A percentile compares a stretch with the other conserved stretches of the same genome.
Conservation (phyloP, 352 stramenopile genomes). For the Globisporangium nunn region DNA sequence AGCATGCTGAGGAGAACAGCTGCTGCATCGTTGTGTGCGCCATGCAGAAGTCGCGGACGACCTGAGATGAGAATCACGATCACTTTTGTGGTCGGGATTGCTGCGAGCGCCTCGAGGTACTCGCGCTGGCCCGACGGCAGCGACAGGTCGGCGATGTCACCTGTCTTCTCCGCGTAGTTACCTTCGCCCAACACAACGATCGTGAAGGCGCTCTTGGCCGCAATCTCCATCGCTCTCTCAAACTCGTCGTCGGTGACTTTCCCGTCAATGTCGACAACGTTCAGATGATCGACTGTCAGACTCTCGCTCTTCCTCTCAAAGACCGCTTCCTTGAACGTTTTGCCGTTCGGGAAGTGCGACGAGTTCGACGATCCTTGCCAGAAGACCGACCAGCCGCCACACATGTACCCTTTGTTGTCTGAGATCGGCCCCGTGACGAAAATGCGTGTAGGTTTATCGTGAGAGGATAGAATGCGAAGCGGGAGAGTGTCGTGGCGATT, state of each 20-base stretch:
- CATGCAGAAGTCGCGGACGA: constrained; percentile 48
- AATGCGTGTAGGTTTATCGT: constrained; percentile 15
- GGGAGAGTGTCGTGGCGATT: constrained; percentile 49
- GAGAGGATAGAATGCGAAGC: constrained; percentile 11
- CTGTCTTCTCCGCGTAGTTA: constrained; percentile 80
- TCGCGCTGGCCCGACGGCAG: constrained; percentile 47
- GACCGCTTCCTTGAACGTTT: constrained; percentile 48
- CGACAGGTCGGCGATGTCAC: constrained; percentile 54
- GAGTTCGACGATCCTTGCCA: constrained; percentile 62
- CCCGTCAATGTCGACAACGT: constrained; percentile 46
- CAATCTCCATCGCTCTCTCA: constrained; percentile 30
- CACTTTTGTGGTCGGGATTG: constrained; percentile 54
- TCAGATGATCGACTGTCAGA: constrained; percentile 23
- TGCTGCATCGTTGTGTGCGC: constrained; percentile 29
- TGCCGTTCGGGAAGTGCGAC: constrained; percentile 52
- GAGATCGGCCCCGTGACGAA: constrained; percentile 61
- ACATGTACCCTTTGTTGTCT: constrained; percentile 66
- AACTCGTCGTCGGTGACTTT: constrained; percentile 28
- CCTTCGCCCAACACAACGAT: constrained; percentile 65
- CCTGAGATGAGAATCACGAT: constrained; percentile 66
- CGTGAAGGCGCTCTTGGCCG: constrained; percentile 56
- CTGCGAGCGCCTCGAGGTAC: constrained; percentile 54
- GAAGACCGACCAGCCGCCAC: constrained; percentile 63
- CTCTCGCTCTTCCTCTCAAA: constrained; percentile 3
- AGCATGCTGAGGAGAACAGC: constrained; percentile 69